Evolutionary conservation across 2,329 filamentous ascomycete species (phyloP).

Genomic region (Fusarium sp.): DNA sequence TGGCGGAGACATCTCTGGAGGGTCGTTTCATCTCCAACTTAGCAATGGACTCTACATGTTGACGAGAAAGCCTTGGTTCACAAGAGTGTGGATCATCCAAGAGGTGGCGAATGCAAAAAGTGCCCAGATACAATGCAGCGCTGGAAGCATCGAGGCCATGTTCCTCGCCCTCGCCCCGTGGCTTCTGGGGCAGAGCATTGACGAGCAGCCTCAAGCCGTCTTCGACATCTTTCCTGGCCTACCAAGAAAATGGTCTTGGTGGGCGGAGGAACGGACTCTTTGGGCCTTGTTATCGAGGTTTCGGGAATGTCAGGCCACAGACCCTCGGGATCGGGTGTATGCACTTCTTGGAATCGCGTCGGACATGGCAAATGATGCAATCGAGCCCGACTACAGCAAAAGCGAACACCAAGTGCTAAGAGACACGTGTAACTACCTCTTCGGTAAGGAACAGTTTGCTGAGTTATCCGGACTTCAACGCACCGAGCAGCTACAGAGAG

Average conservation of each 20-base stretch:
- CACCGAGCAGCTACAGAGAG: neutral
- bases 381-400: slow-evolving; percentile 2
- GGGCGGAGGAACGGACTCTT: slow-evolving; percentile 9
- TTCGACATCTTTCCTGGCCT: slow-evolving; percentile 24
- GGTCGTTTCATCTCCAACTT: fast-evolving
- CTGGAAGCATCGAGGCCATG: neutral
- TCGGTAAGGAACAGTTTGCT: neutral
- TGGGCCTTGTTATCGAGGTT: slow-evolving; percentile 6
- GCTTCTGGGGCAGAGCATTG: fast-evolving
- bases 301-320: neutral
- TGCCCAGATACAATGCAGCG: neutral
- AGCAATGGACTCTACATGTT: fast-evolving
- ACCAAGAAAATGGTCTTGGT: slow-evolving; percentile 1
- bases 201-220: slow-evolving; percentile 20
- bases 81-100: slow-evolving; percentile 21
- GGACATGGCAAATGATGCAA: fast-evolving
- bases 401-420: neutral
- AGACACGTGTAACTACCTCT: neutral
- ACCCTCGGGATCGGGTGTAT: slow-evolving; percentile 12
- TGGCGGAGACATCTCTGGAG: neutral
- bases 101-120: slow-evolving; percentile 19
- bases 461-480: neutral
- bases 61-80: slow-evolving; percentile 4
- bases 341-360: slow-evolving; percentile 16
- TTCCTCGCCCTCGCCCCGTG: neutral